Conservation (phyloP, 1,139 yeast genomes). For the Meyerozyma sp. region DNA sequence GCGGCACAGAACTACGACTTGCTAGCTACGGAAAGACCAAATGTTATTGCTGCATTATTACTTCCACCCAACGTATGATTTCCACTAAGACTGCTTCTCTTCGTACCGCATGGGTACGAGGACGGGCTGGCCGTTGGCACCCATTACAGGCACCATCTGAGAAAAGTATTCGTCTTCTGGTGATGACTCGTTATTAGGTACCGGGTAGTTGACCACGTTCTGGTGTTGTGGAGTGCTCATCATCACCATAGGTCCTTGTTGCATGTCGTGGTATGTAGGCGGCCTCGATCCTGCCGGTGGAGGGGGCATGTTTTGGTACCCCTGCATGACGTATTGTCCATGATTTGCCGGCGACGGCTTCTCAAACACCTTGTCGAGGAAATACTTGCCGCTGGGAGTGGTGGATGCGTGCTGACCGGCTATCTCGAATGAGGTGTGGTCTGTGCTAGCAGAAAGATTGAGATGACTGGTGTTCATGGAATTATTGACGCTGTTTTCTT, state of each 20-base stretch:
- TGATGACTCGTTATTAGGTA: background rate
- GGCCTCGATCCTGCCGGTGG: constrained; percentile 10
- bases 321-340: constrained; percentile 13
- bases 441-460: constrained; percentile 14
- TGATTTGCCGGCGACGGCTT: constrained; percentile 32
- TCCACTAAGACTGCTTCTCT: background rate
- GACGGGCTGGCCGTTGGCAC: background rate
- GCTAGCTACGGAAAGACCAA: constrained; percentile 75
- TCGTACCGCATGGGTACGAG: constrained; percentile 1
- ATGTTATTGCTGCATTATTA: constrained; percentile 61
- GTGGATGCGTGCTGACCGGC: constrained; percentile 22
- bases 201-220: constrained; percentile 9
- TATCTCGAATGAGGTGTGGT: constrained; percentile 36
- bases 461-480: constrained; percentile 19
- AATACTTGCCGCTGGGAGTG: constrained; percentile 39
- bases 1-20: constrained; percentile 72
- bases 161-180: background rate
- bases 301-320: constrained; percentile 24
- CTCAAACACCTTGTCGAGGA: constrained; percentile 38
- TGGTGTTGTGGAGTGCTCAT: constrained; percentile 44
- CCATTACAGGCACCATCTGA: constrained; percentile 1
- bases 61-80: constrained; percentile 61
- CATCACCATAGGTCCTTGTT: constrained; percentile 22
- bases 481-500: constrained; percentile 3
- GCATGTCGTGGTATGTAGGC: constrained; percentile 11